Evolutionary conservation across 768 basidiomycete species (phyloP).

Genomic region (Filobasidium floriforme): DNA sequence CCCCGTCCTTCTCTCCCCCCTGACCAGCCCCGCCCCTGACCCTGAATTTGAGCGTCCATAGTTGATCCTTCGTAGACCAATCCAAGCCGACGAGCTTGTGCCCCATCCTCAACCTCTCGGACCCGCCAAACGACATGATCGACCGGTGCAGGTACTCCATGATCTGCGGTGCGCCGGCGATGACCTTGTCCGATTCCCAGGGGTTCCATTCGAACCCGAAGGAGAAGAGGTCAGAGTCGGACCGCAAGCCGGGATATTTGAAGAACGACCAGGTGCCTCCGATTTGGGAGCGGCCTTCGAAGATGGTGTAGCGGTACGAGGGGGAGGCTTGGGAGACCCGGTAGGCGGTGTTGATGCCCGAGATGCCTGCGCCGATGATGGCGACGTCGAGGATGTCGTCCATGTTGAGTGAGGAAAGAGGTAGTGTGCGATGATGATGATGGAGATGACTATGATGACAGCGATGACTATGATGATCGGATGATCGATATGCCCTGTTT

Average conservation of each 20-base stretch:
- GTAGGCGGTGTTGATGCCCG: conserved; percentile 25
- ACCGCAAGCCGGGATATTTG: conserved; percentile 25
- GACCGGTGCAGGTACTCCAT: conserved; percentile 10
- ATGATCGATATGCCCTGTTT: no score
- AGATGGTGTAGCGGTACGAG: conserved; percentile 13
- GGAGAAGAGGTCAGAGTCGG: conserved; percentile 19
- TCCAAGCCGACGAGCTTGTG: conserved; percentile 12
- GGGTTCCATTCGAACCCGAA: conserved; percentile 20
- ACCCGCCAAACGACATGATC: background rate
- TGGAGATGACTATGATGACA: no score
- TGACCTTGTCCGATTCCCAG: conserved; percentile 13
- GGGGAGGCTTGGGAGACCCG: conserved; percentile 11
- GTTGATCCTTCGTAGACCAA: conserved; percentile 17
- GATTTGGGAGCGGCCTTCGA: conserved; percentile 21
- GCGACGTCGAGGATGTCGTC: conserved; percentile 24
- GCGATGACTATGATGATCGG: no score
- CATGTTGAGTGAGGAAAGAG: no score
- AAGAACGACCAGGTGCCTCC: conserved; percentile 26
- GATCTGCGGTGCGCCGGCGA: conserved; percentile 5
- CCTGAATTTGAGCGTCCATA: conserved; percentile 18
- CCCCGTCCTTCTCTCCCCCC: no score
- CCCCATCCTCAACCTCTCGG: background rate
- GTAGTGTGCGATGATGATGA: no score
- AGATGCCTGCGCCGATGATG: conserved; percentile 23
- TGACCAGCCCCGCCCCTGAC: conserved; percentile 1